Evolutionary conservation across 2,329 filamentous ascomycete genomes (phyloP).

Genomic region (Microdochium nivale): DNA sequence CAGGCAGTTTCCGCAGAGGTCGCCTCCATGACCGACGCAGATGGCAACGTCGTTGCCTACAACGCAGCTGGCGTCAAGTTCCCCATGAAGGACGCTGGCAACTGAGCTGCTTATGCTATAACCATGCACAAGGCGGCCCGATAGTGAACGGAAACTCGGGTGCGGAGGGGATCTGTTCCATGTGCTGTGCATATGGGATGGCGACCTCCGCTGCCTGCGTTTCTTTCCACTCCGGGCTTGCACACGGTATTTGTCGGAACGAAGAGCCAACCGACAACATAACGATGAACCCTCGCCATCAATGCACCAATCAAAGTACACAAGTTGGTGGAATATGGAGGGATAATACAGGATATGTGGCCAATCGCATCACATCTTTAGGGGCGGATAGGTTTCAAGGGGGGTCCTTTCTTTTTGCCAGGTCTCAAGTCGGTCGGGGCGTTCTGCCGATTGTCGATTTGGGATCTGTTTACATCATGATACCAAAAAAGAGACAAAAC

Average conservation of each 20-base stretch:
- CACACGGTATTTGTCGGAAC: neutral
- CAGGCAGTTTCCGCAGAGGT: slow-evolving; percentile 21
- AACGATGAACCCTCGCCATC: neutral
- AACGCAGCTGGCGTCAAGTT: slow-evolving; percentile 32
- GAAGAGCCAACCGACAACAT: neutral
- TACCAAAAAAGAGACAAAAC: neutral
- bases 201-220: neutral
- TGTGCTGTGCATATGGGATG: neutral
- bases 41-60: slow-evolving; percentile 37
- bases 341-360: neutral
- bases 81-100: slow-evolving; percentile 24
- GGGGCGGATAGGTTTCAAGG: neutral
- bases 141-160: too few species aligned
- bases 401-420: neutral
- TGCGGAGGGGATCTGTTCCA: neutral
- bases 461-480: neutral
- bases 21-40: slow-evolving; percentile 36
- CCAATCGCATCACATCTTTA: neutral
- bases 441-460: neutral
- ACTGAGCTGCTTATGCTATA: slow-evolving; percentile 16
- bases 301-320: neutral
- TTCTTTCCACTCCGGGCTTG: neutral
- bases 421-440: neutral
- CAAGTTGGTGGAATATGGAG: neutral
- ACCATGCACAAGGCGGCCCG: neutral